Conservation (phyloP, 768 basidiomycete genomes). For the Epithele typhae region DNA sequence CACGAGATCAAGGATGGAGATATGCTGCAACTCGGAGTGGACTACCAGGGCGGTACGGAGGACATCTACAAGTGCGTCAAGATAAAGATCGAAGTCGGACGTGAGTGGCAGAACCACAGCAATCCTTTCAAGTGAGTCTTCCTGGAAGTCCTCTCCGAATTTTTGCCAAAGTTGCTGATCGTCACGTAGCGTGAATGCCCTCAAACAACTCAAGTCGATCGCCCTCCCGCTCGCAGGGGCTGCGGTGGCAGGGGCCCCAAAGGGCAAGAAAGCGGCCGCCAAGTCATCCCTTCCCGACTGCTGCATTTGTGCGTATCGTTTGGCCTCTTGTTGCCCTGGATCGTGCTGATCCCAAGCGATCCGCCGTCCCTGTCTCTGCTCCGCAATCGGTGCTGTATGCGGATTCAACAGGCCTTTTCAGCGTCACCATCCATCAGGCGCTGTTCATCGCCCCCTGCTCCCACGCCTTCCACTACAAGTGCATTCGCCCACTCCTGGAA, state of each 20-base stretch:
- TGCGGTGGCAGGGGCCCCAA: conserved; percentile 9
- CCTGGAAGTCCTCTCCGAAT: conserved; percentile 4
- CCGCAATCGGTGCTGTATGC: neutral
- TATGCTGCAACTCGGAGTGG: conserved; percentile 90
- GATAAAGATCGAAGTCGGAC: conserved; percentile 84
- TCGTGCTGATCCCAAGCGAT: neutral
- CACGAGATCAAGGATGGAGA: conserved; percentile 88
- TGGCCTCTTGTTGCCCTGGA: neutral
- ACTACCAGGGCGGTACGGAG: conserved; percentile 96
- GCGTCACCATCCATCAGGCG: conserved; percentile 90
- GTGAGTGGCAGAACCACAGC: conserved; percentile 85
- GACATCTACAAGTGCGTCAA: conserved; percentile 97
- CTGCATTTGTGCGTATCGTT: conserved; percentile 76
- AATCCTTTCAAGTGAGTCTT: conserved; percentile 86
- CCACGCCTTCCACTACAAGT: conserved; percentile 96
- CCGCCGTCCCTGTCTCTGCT: too few relatives aligned
- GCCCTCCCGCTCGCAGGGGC: conserved; percentile 32
- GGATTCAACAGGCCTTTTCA: conserved; percentile 64
- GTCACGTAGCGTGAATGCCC: conserved; percentile 53
- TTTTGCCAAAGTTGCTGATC: conserved; percentile 3
- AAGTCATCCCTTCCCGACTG: conserved; percentile 68
- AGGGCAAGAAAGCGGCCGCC: conserved; percentile 21
- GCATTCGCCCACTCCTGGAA: conserved; percentile 86
- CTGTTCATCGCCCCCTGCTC: conserved; percentile 98
- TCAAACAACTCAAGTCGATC: conserved; percentile 79